Percentiles rank a stretch among this genome's conserved stretches.
Conservation (phyloP, 2,329 filamentous ascomycete genomes). For the Colletotrichum musae region DNA sequence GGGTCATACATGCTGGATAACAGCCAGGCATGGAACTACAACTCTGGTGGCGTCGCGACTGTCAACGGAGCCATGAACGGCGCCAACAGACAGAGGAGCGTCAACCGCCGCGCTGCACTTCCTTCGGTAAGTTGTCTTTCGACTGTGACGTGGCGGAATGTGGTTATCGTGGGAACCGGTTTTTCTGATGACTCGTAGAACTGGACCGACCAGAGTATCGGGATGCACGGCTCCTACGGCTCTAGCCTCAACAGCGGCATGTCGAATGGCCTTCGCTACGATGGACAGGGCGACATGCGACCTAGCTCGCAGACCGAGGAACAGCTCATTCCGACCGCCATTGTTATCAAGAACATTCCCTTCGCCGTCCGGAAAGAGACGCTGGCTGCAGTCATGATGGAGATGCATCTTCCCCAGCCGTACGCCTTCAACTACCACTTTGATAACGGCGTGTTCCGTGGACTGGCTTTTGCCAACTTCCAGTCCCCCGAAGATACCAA, state of each 20-base stretch:
- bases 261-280: constrained; percentile 59
- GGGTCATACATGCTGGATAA: constrained; percentile 73
- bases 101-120: constrained; percentile 73
- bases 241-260: constrained; percentile 48
- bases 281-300: constrained; percentile 51
- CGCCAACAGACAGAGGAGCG: constrained; percentile 68
- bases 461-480: constrained; percentile 97
- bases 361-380: constrained; percentile 99
- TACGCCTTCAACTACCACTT: constrained; percentile 99
- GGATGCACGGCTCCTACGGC: constrained; percentile 57
- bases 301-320: constrained; percentile 69
- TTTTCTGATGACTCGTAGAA: constrained; percentile 52
- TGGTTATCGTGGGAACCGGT: too few species aligned
- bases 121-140: constrained; percentile 74
- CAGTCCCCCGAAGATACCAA: constrained; percentile 95
- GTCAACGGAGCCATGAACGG: constrained; percentile 77
- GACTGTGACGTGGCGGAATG: neutral
- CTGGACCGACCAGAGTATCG: constrained; percentile 66
- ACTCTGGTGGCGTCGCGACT: constrained; percentile 75
- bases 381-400: constrained; percentile 92
- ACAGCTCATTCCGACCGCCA: constrained; percentile 96
- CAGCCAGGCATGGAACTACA: constrained; percentile 85
- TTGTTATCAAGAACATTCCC: constrained; percentile 99
- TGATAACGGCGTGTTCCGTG: constrained; percentile 96
- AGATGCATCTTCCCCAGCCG: constrained; percentile 91